Conservation (phyloP, 1,284 basidiomycete species). For the Cryptococcus sp. region DNA sequence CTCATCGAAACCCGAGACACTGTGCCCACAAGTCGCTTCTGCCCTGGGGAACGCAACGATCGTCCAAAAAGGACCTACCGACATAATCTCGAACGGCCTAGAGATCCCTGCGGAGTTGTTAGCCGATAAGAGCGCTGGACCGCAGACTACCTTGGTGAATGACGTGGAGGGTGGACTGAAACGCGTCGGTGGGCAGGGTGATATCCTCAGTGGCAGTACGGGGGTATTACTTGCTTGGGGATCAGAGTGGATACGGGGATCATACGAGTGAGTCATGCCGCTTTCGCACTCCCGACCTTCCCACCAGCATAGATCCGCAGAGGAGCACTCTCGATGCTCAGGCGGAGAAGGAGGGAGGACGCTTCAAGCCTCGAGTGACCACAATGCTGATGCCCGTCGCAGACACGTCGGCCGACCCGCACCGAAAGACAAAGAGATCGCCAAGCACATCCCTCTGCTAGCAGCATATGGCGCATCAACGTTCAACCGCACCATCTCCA, state of each 20-base stretch:
- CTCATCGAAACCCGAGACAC: conserved; percentile 54
- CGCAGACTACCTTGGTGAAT: conserved; percentile 60
- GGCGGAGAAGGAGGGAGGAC: neutral
- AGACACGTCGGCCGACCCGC: conserved; percentile 56
- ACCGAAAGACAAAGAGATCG: conserved; percentile 56
- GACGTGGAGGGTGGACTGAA: conserved; percentile 79
- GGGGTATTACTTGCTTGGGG: conserved; percentile 93
- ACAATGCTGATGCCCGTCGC: conserved; percentile 5
- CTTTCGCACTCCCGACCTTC: neutral
- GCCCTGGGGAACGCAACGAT: conserved; percentile 83
- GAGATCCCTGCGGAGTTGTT: conserved; percentile 34
- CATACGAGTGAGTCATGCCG: conserved; percentile 58
- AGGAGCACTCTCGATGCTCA: neutral
- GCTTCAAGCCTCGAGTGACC: neutral
- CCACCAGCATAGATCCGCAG: neutral
- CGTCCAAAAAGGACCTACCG: conserved; percentile 81
- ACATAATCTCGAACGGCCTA: conserved; percentile 55
- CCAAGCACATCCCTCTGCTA: conserved; percentile 69
- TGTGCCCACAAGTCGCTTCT: conserved; percentile 67
- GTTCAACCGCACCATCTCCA: conserved; percentile 80
- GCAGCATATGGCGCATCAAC: conserved; percentile 86
- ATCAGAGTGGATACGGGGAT: conserved; percentile 81
- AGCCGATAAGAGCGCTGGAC: conserved; percentile 13
- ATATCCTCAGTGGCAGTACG: conserved; percentile 83
- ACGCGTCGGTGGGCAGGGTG: conserved; percentile 93